Base-by-base conservation (phyloP, 148 eudicot genomes). In the Cornus kousa region DNA sequence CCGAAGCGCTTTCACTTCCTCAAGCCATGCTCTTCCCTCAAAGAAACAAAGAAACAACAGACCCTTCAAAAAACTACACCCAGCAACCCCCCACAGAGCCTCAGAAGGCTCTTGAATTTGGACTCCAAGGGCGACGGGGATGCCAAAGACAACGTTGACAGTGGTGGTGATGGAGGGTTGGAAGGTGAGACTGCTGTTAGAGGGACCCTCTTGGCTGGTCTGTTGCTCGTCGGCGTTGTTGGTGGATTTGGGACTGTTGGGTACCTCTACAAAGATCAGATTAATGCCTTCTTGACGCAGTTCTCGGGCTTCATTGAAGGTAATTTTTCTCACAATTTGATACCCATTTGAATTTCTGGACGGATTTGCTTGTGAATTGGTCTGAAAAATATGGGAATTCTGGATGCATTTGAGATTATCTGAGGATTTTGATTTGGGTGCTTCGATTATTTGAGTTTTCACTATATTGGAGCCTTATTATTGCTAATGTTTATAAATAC, bases 221-320 rank as follows among this genome's bases (percentile, higher is more conserved):
- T 96, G 73, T 79, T 96, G 83, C 89, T 96, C 77, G 88, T 92
- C 20, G 98, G 92, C 60, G 86, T 91, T 70, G 89, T 94, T 67
- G 99, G 97, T 80, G 99, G 97, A 9, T 96, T 96, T 88, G 97
- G 93, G 3, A 64, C 91, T 70, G 87, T 89, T 85, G 99, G 99
- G 48, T 96, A 87, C 78, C 40, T 94, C 22, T 96, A 92, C 67
- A 92, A 81, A 85, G 99, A 94, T 68, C 98, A 94, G 73, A 84
- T 96, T 78, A 94, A 91, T 87, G 82, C 86, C 65, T 91, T 96
- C 76, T 83, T 96, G 86, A 87, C 87, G 60, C 93, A 94, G 40
- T 92, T 96, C 78, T 89, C 99, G 39, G 85, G 91, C 28, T 80
- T 93, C 62, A 91, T 95, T 83, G 99, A 93, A 90, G 99, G 99